Base-by-base conservation (phyloP, 2,329 filamentous ascomycete species). In the Allantophomopsis cytisporea region DNA sequence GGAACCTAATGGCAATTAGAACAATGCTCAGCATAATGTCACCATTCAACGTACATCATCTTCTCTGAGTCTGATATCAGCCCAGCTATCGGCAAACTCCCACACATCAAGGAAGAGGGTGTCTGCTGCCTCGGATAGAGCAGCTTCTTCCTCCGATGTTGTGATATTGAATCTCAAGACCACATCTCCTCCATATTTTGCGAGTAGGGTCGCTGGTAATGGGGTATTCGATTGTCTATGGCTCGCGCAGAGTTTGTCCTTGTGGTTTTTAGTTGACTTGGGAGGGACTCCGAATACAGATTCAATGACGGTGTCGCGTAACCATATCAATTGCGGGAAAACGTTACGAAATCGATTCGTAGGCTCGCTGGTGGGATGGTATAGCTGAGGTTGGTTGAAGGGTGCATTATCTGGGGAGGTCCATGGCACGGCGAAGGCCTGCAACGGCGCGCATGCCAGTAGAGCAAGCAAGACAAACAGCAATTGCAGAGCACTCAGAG, bases 101-200 rank as follows among this genome's bases (percentile, higher is more conserved):
- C 91, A 98, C 2, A 96, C 73, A 54, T 98, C 91, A 33, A 96
- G 66, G 50, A 91, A 81, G 17, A 95, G 70, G 14, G 76, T 74
- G 44, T 82, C 71, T 1, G 79, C 70, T 3, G 85, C 86, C 41
- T 82, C 72, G n/a, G 78, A 71, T 41, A 94, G 64, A 1, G 80
- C 80, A 28, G 63, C 60, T 42, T 83, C 79, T 53, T 94, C 83
- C 15, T 76, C 69, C 3, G 68, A 59, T 18, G 72, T 77, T 44
- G 71, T 78, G 40, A 95, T 64, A 52, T 82, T 85, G 68, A 96
- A 95, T 31, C 91, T 79, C 45, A 96, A 64, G 13, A 98, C 86
- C n/a, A 94, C 69, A 58, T 95, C 80, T 45, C 81, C 74, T 45
- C 76, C 75, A 56, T 94, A 94, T 46, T 63, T 62, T 20, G 54